Evolutionary conservation across 805 yeast species (phyloP).

Genomic region (Candida andamanensis): DNA sequence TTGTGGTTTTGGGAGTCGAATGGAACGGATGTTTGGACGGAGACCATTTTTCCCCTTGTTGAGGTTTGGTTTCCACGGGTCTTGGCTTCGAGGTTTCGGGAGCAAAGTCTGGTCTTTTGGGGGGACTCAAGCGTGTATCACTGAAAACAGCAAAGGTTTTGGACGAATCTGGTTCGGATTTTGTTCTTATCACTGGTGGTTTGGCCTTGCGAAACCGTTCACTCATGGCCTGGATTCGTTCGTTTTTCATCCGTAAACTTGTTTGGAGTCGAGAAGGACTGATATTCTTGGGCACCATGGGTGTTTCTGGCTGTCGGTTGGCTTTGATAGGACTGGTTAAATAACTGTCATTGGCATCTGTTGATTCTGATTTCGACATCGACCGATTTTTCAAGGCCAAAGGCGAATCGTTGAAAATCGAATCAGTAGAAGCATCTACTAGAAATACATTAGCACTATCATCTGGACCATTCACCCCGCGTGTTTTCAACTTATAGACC

Average conservation of each 20-base stretch:
- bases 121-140: constrained; percentile 12
- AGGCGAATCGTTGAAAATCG: constrained; percentile 27
- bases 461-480: constrained; percentile 1
- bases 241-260: constrained; percentile 27
- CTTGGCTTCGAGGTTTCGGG: constrained; percentile 5
- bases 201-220: constrained; percentile 26
- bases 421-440: constrained; percentile 11
- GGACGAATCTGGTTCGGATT: neutral
- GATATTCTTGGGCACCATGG: constrained; percentile 15
- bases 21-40: too few relatives aligned
- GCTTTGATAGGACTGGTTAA: constrained; percentile 32
- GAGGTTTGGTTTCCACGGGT: too few relatives aligned
- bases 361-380: neutral
- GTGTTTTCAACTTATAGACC: constrained; percentile 24
- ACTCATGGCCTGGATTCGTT: constrained; percentile 29
- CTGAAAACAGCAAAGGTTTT: too few relatives aligned
- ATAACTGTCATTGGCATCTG: constrained; percentile 16
- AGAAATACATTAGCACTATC: constrained; percentile 8
- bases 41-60: too few relatives aligned
- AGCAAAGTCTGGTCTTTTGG: constrained; percentile 10
- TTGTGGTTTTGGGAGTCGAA: constrained; percentile 2
- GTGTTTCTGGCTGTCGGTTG: constrained; percentile 15
- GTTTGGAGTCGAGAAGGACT: constrained; percentile 37
- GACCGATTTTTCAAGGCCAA: constrained; percentile 21
- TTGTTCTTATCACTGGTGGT: constrained; percentile 1